Evolutionary conservation across 108 stramenopile species (phyloP), one percentile per base, ranked within the genome.

Genomic region (Nannochloropsis oceanica): DNA sequence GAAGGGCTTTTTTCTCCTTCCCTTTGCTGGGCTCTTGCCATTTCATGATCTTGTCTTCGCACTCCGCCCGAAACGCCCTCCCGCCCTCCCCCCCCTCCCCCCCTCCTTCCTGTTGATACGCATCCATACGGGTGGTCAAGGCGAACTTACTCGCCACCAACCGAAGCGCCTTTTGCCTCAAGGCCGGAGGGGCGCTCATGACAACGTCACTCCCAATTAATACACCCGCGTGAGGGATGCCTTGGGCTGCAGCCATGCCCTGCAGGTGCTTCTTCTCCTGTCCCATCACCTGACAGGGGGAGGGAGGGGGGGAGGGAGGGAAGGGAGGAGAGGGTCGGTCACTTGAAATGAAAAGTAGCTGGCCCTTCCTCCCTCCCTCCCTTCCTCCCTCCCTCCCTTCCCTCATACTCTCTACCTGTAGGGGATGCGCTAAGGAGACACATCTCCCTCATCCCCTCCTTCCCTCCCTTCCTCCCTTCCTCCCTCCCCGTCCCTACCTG

Each of bases 11-110:
- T 81, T 94, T 90, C 13, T 92, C 92, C 80, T 92, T 94, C 42
- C 94, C 96, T 87, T 93, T 93, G 81, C 96, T 94, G 26, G 96
- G 95, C 87, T 97, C 97, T 83, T 95, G 94, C 93, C 93, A 94
- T 87, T 98, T 94, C 83, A 92, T 93, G 83, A 99, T 91, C 88
- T 97, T 96, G 12, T 90, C 86, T n/a, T 80, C 86, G 26, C 92
- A 84, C 44, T 91, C 87, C 9, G 44, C 82, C 59, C 84, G 59
- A 46, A 88, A 92, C 22, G 24, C 25, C n/a, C 79, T 34, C 27
- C 92, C 92, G 11, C 85, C 87, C 7, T 8, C 0, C 13, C 82
- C 89, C 26, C 84, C 43, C 42, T 20, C n/a, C 8, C 12, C 27
- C 27, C 34, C 24, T 12, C 34, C 46, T 14, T 50, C 46, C 46